Evolutionary conservation across 2,329 filamentous ascomycete genomes (phyloP).

Genomic region (Trichophaea hybrida): DNA sequence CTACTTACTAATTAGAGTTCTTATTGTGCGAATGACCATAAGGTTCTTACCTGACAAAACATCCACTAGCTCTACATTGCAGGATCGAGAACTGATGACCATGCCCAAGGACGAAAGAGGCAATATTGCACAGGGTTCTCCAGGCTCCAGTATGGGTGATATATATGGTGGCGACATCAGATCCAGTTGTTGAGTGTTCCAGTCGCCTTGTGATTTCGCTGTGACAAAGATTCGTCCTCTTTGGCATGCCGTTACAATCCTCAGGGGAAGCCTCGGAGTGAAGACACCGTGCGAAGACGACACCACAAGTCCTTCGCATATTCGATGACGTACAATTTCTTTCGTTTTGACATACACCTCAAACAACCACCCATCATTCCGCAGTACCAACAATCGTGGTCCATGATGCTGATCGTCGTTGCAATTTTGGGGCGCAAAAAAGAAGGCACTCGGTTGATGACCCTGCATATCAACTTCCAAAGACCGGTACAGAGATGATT

Average conservation of each 20-base stretch:
- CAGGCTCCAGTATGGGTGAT: constrained; percentile 16
- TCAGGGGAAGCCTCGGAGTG: constrained; percentile 26
- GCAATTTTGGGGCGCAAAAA: constrained; percentile 40
- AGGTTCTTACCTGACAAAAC: constrained; percentile 30
- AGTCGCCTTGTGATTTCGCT: constrained; percentile 31
- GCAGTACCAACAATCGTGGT: constrained; percentile 44
- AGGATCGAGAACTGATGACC: constrained; percentile 45
- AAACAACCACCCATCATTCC: constrained; percentile 47
- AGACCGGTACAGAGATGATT: constrained; percentile 43
- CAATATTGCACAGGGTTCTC: constrained; percentile 44
- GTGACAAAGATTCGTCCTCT: constrained; percentile 40
- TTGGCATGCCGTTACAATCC: constrained; percentile 39
- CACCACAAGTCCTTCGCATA: constrained; percentile 42
- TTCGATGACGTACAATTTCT: constrained; percentile 34
- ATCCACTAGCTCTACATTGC: constrained; percentile 47
- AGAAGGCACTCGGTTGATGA: constrained; percentile 48
- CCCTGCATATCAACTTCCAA: constrained; percentile 43
- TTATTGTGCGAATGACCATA: neutral
- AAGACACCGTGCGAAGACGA: constrained; percentile 33
- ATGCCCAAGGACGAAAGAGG: constrained; percentile 43
- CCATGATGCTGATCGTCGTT: constrained; percentile 24
- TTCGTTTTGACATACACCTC: constrained; percentile 41
- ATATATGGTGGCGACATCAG: constrained; percentile 24
- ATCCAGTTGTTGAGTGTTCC: constrained; percentile 35
- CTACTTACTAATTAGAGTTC: constrained; percentile 30